Evolutionary conservation across 768 basidiomycete species (phyloP), one percentile per base, ranked within the genome.

Genomic region (Neoboletus brunneissimus): DNA sequence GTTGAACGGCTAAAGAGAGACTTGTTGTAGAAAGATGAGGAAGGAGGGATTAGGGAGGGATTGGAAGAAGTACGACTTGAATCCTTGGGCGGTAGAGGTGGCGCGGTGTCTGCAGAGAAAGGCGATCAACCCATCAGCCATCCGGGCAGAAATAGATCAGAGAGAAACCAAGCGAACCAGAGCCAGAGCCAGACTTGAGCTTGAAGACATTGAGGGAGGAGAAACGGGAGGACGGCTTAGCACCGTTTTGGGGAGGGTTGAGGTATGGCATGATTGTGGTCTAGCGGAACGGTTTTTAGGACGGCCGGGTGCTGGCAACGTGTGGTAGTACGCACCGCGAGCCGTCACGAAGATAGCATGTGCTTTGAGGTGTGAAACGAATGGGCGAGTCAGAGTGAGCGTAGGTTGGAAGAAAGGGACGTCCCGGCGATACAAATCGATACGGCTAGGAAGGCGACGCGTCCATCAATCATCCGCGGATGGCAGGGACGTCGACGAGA

Each of bases 41-140:
- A 42, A 7, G 61, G 61, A 52, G 48, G 51, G 31, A 42, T 38
- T n/a, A 27, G 7, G 23, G 48, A 48, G 20, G 31, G 15, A 11
- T 48, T 58, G 25, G 31, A 49, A 18, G 47, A 79, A 1, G 16
- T 13, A 71, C 82, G 10, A 12, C 18, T 27, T 8, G 74, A 64
- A 61, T 89, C 87, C 70, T 89, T 88, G 40, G 86, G 86, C 0
- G 87, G 87, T 2, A 75, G 81, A 8, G 81, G 82, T 34, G 75
- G 72, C 46, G 56, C 55, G 16, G 56, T 7, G n/a, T 64, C 64
- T 67, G 50, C 13, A 46, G 15, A 16, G n/a, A 20, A 22, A 9
- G 25, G 37, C 9, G 22, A 56, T 41, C 25, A 45, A n/a, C n/a
- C n/a, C 1, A 42, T 20, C 7, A 34, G 22, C 5, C 12, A 2